Evolutionary conservation across 768 basidiomycete species (phyloP).

Genomic region (Serendipita sp.): DNA sequence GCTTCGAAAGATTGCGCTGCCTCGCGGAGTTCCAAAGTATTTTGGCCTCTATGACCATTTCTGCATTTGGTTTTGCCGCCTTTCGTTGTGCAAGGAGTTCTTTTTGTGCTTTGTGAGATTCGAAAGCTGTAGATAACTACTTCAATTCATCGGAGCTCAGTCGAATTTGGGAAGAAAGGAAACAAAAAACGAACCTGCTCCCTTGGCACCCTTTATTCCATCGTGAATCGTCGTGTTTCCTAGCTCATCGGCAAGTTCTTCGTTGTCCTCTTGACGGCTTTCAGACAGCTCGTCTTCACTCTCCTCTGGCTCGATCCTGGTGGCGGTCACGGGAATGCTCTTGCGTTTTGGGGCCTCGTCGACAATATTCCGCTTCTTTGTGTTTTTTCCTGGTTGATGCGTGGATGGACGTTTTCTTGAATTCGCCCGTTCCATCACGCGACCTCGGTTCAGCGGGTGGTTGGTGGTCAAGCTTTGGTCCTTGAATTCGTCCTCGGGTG

Average conservation of each 20-base stretch:
- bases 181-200: background rate
- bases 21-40: slow-evolving; percentile 61
- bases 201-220: background rate
- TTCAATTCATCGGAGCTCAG: slow-evolving; percentile 23
- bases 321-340: slow-evolving; percentile 22
- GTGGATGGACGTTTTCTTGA: slow-evolving; percentile 36
- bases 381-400: slow-evolving; percentile 27
- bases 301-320: slow-evolving; percentile 5
- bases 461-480: background rate
- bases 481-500: background rate
- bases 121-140: slow-evolving; percentile 24
- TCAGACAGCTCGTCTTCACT: slow-evolving; percentile 19
- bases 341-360: slow-evolving; percentile 50
- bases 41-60: slow-evolving; percentile 55
- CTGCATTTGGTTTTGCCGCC: slow-evolving; percentile 64
- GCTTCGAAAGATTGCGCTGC: slow-evolving; percentile 49
- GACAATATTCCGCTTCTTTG: slow-evolving; percentile 28
- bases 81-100: slow-evolving; percentile 49
- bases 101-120: slow-evolving; percentile 60
- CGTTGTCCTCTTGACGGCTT: slow-evolving; percentile 21
- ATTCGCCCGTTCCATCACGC: slow-evolving; percentile 6
- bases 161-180: background rate
- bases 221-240: slow-evolving; percentile 9
- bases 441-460: no score
- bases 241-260: slow-evolving; percentile 22